Evolutionary conservation across 2,329 filamentous ascomycete species (phyloP).

Genomic region (Neopestalotiopsis clavispora): DNA sequence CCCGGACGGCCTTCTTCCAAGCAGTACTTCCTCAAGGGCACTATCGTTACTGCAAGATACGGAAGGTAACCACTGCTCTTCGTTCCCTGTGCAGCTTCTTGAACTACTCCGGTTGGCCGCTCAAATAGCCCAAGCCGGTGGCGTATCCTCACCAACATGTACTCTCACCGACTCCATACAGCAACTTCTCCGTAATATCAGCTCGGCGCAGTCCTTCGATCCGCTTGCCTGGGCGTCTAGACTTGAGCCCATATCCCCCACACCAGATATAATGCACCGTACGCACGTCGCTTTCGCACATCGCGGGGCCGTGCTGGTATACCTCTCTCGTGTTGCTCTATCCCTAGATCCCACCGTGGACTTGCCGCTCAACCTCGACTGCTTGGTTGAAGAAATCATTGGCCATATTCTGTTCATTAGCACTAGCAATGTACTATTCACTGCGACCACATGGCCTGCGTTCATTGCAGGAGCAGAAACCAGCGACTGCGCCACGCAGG

Average conservation of each 20-base stretch:
- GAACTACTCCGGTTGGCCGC: neutral
- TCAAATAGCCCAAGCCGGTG: neutral
- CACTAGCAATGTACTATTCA: neutral
- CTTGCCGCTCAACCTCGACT: neutral
- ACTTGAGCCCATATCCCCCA: neutral
- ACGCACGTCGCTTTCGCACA: neutral
- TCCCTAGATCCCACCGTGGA: neutral
- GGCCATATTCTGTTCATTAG: neutral
- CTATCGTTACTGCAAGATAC: neutral
- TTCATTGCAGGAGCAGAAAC: neutral
- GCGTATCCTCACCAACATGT: neutral
- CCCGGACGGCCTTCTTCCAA: neutral
- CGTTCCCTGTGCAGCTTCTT: neutral
- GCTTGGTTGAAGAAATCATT: neutral
- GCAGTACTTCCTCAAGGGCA: neutral
- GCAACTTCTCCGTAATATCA: neutral
- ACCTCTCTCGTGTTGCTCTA: neutral
- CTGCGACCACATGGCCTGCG: neutral
- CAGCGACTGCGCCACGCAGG: neutral
- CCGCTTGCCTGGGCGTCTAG: neutral
- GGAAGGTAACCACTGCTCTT: neutral
- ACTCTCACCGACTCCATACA: neutral
- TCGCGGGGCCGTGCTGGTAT: neutral
- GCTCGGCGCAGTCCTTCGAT: neutral
- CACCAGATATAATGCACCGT: neutral